These are phyloP conservation scores for Umbellularia californica DNA, from an alignment of 164 flowering plant species.

Conservation along the genomic window DNA sequence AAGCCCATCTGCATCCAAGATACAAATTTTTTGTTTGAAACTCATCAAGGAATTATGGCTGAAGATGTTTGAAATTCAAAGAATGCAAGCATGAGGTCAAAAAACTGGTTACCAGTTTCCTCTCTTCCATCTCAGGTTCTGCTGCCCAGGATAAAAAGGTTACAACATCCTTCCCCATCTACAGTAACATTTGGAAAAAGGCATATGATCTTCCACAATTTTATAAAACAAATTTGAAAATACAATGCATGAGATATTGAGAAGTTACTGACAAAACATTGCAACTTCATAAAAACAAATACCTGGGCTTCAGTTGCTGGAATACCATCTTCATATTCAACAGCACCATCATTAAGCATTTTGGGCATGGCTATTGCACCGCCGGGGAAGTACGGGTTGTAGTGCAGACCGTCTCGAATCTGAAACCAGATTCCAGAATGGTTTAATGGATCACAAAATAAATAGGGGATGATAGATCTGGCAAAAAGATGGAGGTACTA, in stretches of 20 bases:
- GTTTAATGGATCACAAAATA: no score
- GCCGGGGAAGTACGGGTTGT: constrained; percentile 61
- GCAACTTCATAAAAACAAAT: neutral
- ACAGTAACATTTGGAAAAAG: constrained; percentile 5
- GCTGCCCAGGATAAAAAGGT: constrained; percentile 57
- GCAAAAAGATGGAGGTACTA: no score
- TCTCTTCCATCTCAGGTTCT: constrained; percentile 62
- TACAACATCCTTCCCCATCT: constrained; percentile 62
- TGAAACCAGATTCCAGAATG: constrained; percentile 4
- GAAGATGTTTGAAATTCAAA: neutral
- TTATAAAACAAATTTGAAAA: no score
- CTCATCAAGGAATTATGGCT: neutral
- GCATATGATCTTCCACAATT: neutral
- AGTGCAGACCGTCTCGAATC: constrained; percentile 56
- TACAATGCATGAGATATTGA: no score
- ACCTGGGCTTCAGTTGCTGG: constrained; percentile 66
- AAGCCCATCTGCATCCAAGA: constrained; percentile 30
- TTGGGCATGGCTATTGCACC: constrained; percentile 68
- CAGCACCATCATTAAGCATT: constrained; percentile 56
- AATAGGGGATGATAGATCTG: no score
- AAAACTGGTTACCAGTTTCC: constrained; percentile 29
- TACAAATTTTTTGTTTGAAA: no score
- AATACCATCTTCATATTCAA: constrained; percentile 57
- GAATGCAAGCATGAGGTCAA: no score
- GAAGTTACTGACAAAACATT: no score